These are phyloP conservation scores for Lasiodiplodia theobromae DNA, from an alignment of 2,329 filamentous ascomycete genomes.

Conservation along the genomic window DNA sequence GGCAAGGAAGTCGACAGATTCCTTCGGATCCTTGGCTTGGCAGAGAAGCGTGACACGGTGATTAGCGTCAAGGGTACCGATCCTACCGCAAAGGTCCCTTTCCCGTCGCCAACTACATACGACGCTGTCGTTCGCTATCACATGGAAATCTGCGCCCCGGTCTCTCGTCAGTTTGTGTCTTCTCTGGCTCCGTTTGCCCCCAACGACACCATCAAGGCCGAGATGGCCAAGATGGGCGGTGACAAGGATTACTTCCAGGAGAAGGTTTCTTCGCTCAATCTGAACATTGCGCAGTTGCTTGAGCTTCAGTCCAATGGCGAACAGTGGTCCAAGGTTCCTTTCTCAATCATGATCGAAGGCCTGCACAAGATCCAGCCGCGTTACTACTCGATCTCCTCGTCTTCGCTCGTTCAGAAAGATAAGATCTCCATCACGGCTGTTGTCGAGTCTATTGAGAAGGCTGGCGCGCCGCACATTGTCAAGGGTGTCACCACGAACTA, in stretches of 20 bases:
- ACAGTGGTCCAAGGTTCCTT: slow-evolving; percentile 85
- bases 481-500: slow-evolving; percentile 98
- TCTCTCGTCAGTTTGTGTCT: slow-evolving; percentile 93
- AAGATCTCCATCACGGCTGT: slow-evolving; percentile 95
- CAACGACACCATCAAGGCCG: slow-evolving; percentile 80
- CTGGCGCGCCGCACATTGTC: slow-evolving; percentile 79
- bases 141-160: slow-evolving; percentile 92
- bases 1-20: slow-evolving; percentile 92
- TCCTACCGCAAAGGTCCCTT: slow-evolving; percentile 94
- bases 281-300: slow-evolving; percentile 89
- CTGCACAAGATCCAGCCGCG: slow-evolving; percentile 94
- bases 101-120: slow-evolving; percentile 95
- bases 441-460: slow-evolving; percentile 82
- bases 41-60: slow-evolving; percentile 79
- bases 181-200: slow-evolving; percentile 89
- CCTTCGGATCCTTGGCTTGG: slow-evolving; percentile 77
- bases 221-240: slow-evolving; percentile 85
- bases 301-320: slow-evolving; percentile 74
- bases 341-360: slow-evolving; percentile 93
- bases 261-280: slow-evolving; percentile 79
- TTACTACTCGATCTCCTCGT: slow-evolving; percentile 99
- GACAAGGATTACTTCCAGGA: slow-evolving; percentile 97
- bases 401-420: slow-evolving; percentile 90
- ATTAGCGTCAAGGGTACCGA: slow-evolving; percentile 91
- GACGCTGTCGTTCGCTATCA: slow-evolving; percentile 94